Base-by-base conservation (phyloP, 2,329 filamentous ascomycete genomes). In the Colletotrichum higginsianum region DNA sequence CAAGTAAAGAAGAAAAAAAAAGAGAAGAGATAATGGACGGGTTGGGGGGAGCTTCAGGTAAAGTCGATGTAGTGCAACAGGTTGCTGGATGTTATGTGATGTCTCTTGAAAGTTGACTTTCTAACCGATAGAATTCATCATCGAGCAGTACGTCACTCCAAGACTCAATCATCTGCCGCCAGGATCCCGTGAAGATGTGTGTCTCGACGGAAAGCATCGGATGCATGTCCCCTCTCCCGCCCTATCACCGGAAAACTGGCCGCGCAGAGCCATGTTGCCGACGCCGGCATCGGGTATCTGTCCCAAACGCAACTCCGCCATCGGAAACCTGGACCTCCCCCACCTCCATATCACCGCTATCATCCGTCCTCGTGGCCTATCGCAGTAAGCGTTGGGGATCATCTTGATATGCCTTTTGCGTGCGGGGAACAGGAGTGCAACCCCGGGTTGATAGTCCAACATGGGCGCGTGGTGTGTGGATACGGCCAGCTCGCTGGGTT, bases 281-380 rank as follows among this genome's bases (percentile, higher is more conserved):
- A 71, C 55, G 61, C 13, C 58, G 46, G 46, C 16, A 35, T 71
- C 71, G 58, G 71, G 44, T 67, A 67, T 61, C 53, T 64, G 57
- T 15, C 66, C 40, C n/a, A n/a, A n/a, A 18, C 16, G n/a, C 46
- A 13, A 35, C 47, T 30, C n/a, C n/a, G 16, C 40, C 44, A n/a
- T 73, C 67, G 67, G 71, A 6, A 73, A 67, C 38, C 42, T 66
- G 63, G 49, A 11, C 58, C 38, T 46, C 55, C 52, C 55, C 71
- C 63, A 66, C 71, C 42, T 42, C 30, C 46, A 16, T 71, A 71
- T 64, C 58, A 55, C 47, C 35, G 56, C 47, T 63, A 73, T 73
- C 71, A 61, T 61, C 47, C 7, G 35, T 30, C 21, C 21, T 49
- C 42, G 49, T 13, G 42, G 53, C 40, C 60, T 68, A 71, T 68